Base-by-base conservation (phyloP, 192 early-diverging fungal genomes). In the Backusella morwellensis region DNA sequence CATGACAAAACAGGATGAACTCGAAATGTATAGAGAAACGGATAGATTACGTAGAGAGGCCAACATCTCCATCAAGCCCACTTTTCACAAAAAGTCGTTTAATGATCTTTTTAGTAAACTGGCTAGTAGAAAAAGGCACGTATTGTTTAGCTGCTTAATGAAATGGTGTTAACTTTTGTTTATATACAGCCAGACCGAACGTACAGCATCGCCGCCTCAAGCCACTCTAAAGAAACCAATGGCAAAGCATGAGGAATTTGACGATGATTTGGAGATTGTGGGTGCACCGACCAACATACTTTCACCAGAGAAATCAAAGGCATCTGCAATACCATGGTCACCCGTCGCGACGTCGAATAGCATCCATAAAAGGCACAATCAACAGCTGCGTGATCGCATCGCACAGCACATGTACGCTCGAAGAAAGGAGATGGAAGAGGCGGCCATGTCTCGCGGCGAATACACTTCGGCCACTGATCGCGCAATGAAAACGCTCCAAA, bases 191-290 rank as follows among this genome's bases (percentile, higher is more conserved):
- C 54, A 74, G 35, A 17, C 12, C 0, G 11, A 56, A 7, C 35
- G 6, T 32, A 9, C 3, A 50, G 5, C 35, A 72, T 1, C 36
- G 8, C n/a, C 68, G 6, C 9, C 38, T 36, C 36, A 32, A 6
- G 17, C n/a, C 6, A 4, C 68, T 2, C 2, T 40, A 23, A 42
- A 35, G 42, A 23, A 34, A 17, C 4, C 21, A 29, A 40, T 21
- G 1, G 5, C n/a, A 32, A 17, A 21, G 29, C 17, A 75, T 3
- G 26, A 69, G 35, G 76, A 73, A 19, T 75, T 69, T 38, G 76
- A 78, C 11, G 77, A 77, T 70, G 80, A 81, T 52, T 67, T 81
- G 19, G 76, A 78, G n/a, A 78, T 81, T 40, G 52, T 81, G 38
- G 75, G 75, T 6, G 56, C 12, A 34, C 80, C 80, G 0, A 69